phyloP scores from a whole-genome alignment of 352 stramenopile species.

The Pythium volutum region DNA sequence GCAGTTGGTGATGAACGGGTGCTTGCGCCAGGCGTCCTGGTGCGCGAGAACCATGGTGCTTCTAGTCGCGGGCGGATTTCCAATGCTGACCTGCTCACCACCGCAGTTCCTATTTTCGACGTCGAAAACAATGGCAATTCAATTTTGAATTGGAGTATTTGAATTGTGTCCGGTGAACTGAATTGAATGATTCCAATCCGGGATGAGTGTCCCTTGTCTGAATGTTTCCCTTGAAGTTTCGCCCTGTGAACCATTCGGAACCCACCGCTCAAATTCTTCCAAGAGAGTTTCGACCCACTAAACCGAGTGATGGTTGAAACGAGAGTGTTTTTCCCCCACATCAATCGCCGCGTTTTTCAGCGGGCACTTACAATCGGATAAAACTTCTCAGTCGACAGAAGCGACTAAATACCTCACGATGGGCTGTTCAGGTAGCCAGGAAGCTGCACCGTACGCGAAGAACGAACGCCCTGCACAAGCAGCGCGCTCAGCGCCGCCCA shows the following conservation, averaged over 20 bases:
- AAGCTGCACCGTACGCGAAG: constrained; percentile 4
- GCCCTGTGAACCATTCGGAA: no score
- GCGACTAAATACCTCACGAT: neutral
- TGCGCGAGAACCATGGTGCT: constrained; percentile 77
- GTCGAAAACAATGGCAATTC: constrained; percentile 21
- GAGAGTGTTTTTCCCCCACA: neutral
- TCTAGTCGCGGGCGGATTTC: neutral
- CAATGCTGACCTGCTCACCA: constrained; percentile 11
- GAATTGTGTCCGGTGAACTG: constrained; percentile 1
- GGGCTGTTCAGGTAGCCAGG: constrained; percentile 18
- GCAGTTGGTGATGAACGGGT: constrained; percentile 81
- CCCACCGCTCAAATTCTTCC: no score
- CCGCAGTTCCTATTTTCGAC: constrained; percentile 23
- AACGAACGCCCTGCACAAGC: neutral
- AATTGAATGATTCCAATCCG: constrained; percentile 18
- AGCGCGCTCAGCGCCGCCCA: neutral
- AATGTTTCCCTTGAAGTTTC: no score
- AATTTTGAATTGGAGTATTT: constrained; percentile 4
- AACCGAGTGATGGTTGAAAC: neutral
- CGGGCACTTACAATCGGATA: no score
- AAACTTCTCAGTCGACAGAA: no score
- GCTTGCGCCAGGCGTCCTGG: constrained; percentile 87
- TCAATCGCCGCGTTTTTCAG: no score
- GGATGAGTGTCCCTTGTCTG: neutral
- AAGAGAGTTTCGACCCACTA: no score